A percentile compares a stretch with the other conserved stretches of the same genome.
Conservation (phyloP, 2,329 filamentous ascomycete species). For the Mycocentrospora acerina region DNA sequence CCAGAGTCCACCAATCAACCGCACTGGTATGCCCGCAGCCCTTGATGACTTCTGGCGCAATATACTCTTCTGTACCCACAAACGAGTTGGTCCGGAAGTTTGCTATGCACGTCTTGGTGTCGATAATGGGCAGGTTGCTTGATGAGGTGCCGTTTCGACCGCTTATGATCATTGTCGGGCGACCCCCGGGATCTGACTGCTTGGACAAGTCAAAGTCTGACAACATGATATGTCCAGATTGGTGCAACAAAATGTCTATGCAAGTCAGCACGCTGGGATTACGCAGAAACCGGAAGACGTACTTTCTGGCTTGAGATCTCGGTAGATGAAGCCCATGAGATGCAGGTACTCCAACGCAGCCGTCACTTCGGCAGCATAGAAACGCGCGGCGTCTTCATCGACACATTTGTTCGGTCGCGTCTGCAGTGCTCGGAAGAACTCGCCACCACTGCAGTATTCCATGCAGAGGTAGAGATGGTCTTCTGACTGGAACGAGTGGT, state of each 20-base stretch:
- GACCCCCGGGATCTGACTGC: slow-evolving; percentile 92
- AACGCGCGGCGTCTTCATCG: slow-evolving; percentile 91
- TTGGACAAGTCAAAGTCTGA: slow-evolving; percentile 99
- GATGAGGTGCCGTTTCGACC: slow-evolving; percentile 80
- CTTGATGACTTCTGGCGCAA: slow-evolving; percentile 98
- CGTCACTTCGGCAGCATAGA: slow-evolving; percentile 97
- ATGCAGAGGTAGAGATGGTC: slow-evolving; percentile 99
- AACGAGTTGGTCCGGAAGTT: slow-evolving; percentile 99
- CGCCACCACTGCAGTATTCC: slow-evolving; percentile 98
- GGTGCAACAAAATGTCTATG: slow-evolving; percentile 90
- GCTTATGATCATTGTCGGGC: slow-evolving; percentile 90
- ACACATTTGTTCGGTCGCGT: slow-evolving; percentile 97
- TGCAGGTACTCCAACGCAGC: slow-evolving; percentile 95
- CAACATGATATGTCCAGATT: slow-evolving; percentile 99
- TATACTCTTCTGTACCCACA: slow-evolving; percentile 98
- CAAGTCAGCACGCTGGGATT: slow-evolving; percentile 41
- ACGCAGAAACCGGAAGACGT: slow-evolving; percentile 43
- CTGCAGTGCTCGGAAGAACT: slow-evolving; percentile 96
- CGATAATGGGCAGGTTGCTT: slow-evolving; percentile 89
- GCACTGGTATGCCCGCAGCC: slow-evolving; percentile 97
- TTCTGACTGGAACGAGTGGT: slow-evolving; percentile 98
- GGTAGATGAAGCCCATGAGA: slow-evolving; percentile 98
- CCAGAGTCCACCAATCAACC: slow-evolving; percentile 98
- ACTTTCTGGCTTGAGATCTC: slow-evolving; percentile 97
- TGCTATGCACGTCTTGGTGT: slow-evolving; percentile 96